Base-by-base conservation (phyloP, 176 grass and related monocot species). In the Puya raimondii region DNA sequence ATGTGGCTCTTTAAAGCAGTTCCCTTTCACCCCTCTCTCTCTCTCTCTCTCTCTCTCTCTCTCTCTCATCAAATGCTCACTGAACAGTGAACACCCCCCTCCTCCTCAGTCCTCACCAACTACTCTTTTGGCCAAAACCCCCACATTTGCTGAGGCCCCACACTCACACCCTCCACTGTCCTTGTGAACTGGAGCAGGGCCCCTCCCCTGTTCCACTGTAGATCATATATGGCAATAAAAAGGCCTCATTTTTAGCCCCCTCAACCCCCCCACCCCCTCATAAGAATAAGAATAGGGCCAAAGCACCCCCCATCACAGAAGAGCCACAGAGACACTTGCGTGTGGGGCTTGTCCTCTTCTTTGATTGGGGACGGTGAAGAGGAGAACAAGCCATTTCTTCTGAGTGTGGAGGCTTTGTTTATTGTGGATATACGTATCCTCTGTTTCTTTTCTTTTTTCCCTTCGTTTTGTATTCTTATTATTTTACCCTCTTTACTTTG, bases 151-250 rank as follows among this genome's bases (percentile, higher is more conserved):
- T 51, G 20, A 72, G 25, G 76, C 57, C 82, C 54, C 15, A 68
- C 70, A 74, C 27, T 29, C 49, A 73, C 64, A 70, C 71, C 82
- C 82, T 65, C 71, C 82, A 76, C 58, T 79, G 82, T 79, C 77
- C 72, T 71, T 70, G 48, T 51, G 66, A 78, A 65, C 48, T 56
- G 64, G 47, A 75, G 57, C 74, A 72, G 56, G 59, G 9, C 14
- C 48, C 68, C n/a, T 70, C 26, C 17, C 11, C 49, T 47, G 14
- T 47, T 53, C 14, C 26, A 23, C 47, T 73, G 27, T 65, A 17
- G 33, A 70, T 59, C 58, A 69, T 56, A 18, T 61, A 61, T 16
- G 21, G 56, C 7, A 61, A 61, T 10, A 61, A 61, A 57, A 57
- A 14, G 20, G 56, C 17, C 16, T 8, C 17, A 16, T 18, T 61